Conservation (phyloP, 2,329 filamentous ascomycete species). For the Aspergillus cejpii region DNA sequence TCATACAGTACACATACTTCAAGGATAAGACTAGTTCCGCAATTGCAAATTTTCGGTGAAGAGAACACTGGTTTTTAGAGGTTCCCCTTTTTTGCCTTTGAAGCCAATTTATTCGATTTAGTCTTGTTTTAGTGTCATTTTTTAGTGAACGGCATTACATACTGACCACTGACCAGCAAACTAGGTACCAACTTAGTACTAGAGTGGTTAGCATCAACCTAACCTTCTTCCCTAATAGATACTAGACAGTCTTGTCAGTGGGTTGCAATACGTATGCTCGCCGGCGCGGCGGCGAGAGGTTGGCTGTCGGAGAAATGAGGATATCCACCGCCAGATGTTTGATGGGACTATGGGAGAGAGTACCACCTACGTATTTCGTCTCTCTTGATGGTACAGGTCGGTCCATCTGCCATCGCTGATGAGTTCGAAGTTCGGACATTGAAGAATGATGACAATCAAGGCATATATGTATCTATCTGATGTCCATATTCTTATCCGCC, state of each 20-base stretch:
- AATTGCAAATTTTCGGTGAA: neutral
- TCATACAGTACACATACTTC: neutral
- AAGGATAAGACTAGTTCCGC: neutral
- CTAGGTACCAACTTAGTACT: neutral
- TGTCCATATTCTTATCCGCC: no score
- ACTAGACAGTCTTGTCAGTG: no score
- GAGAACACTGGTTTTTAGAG: neutral
- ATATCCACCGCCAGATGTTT: constrained; percentile 12
- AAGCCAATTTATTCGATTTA: neutral
- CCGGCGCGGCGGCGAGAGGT: no score
- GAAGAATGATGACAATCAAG: no score
- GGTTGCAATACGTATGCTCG: no score
- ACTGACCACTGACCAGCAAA: neutral
- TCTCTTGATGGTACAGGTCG: no score
- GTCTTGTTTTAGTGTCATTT: neutral
- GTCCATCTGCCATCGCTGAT: no score
- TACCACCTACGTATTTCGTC: no score
- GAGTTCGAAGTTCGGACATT: no score
- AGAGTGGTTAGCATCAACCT: neutral
- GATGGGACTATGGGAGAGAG: constrained; percentile 7
- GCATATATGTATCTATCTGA: no score
- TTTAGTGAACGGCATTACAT: neutral
- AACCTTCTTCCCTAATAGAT: neutral
- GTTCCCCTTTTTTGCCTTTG: neutral
- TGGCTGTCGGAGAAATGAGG: constrained; percentile 12